Evolutionary conservation across 2,329 filamentous ascomycete species (phyloP).

Genomic region (Ascochyta koolunga): DNA sequence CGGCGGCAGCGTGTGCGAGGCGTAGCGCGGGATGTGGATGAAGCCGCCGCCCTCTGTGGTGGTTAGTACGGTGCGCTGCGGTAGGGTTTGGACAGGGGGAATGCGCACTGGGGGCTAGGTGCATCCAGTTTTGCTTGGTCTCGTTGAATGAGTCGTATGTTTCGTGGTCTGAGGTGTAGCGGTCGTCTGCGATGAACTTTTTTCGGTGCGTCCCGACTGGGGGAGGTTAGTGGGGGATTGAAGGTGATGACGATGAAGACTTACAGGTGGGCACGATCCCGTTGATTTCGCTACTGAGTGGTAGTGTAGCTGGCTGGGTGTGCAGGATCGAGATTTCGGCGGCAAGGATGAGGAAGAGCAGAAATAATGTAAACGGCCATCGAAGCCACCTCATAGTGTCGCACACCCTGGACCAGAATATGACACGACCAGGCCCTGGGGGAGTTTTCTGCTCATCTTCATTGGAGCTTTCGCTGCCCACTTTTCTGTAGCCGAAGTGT

Average conservation of each 20-base stretch:
- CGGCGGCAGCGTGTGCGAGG: slow-evolving; percentile 16
- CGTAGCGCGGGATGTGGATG: slow-evolving; percentile 16
- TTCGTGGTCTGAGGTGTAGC: slow-evolving; percentile 26
- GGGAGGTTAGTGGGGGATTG: not conserved
- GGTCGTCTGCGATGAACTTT: slow-evolving; percentile 19
- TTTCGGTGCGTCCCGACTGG: slow-evolving; percentile 20
- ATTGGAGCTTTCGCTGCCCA: slow-evolving; percentile 15
- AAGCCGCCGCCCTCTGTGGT: slow-evolving; percentile 23
- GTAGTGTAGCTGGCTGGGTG: slow-evolving; percentile 4
- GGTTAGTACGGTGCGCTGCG: slow-evolving; percentile 7
- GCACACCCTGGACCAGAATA: not conserved
- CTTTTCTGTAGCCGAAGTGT: slow-evolving; percentile 20
- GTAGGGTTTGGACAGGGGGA: slow-evolving; percentile 20
- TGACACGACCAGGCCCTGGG: not conserved
- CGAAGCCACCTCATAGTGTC: slow-evolving; percentile 1
- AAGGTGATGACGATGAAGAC: not conserved
- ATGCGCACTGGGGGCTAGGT: too few species aligned
- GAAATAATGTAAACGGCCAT: slow-evolving; percentile 18
- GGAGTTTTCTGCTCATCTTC: slow-evolving; percentile 2
- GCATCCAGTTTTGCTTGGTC: too few species aligned
- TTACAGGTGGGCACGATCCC: slow-evolving; percentile 22
- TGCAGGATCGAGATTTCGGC: slow-evolving; percentile 24
- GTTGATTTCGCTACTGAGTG: slow-evolving; percentile 22
- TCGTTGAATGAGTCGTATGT: not conserved
- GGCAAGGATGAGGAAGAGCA: slow-evolving; percentile 16